Evolutionary conservation across 1,284 basidiomycete species (phyloP).

Genomic region (Cutaneotrichosporon cutaneum): DNA sequence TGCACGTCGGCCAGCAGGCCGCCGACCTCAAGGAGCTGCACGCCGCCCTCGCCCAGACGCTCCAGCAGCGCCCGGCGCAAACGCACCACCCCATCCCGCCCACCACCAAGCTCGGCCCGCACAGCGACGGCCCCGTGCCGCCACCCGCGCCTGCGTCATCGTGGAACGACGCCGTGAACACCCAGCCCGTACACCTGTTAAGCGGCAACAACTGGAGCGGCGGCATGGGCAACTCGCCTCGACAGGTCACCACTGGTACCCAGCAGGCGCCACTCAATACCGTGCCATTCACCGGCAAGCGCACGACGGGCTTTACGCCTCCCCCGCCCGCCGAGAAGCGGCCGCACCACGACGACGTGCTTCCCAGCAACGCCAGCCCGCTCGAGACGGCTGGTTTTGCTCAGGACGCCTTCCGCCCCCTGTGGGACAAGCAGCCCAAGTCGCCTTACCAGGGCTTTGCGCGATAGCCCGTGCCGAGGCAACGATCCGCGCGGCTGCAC

Average conservation of each 20-base stretch:
- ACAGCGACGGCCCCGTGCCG: conserved; percentile 32
- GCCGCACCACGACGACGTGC: conserved; percentile 36
- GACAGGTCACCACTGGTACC: conserved; percentile 19
- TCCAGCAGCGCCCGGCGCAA: conserved; percentile 26
- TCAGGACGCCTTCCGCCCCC: conserved; percentile 45
- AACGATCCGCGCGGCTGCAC: neutral
- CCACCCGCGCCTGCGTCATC: conserved; percentile 48
- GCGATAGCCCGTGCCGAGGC: conserved; percentile 1
- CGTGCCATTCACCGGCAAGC: conserved; percentile 20
- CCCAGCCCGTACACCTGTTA: conserved; percentile 22
- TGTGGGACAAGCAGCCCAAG: conserved; percentile 31
- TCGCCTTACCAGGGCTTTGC: conserved; percentile 16
- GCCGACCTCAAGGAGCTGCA: conserved; percentile 44
- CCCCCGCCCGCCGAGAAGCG: conserved; percentile 14
- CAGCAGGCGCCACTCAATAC: neutral
- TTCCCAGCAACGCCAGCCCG: conserved; percentile 37
- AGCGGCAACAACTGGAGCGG: conserved; percentile 13
- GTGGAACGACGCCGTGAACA: conserved; percentile 40
- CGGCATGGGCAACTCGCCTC: conserved; percentile 30
- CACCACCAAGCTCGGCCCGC: conserved; percentile 22
- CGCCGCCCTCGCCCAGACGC: conserved; percentile 13
- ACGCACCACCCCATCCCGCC: conserved; percentile 33
- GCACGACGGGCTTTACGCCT: conserved; percentile 32
- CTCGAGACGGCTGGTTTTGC: conserved; percentile 38
- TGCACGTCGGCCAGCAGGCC: conserved; percentile 47